Base-by-base conservation (phyloP, 2,329 filamentous ascomycete species). In the Sporothrix humicola region DNA sequence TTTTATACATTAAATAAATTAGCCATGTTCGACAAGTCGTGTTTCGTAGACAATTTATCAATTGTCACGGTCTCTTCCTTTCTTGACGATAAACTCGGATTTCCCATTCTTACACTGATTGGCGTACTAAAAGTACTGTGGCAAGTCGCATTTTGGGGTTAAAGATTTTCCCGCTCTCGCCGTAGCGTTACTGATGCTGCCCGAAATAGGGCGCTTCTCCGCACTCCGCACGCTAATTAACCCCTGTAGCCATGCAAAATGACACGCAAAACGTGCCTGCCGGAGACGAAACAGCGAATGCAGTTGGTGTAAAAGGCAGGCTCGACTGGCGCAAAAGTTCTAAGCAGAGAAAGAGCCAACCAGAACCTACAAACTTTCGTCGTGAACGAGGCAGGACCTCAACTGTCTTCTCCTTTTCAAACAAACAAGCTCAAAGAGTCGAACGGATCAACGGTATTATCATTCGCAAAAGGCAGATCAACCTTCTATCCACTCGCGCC, bases 111-210 rank as follows among this genome's bases (percentile, higher is more conserved):
- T 37, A 59, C 23, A 59, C 31, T 15, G 26, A 31, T 58, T 58
- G 12, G 56, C 23, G 23, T 58, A 31, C 56, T 58, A 23, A 23
- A 58, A 13, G 56, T 17, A 31, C 56, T 37, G 26, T 26, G 56
- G 56, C 23, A 26, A 37, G 7, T 37, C 4, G 13, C 26, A 37
- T 37, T 37, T 59, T 59, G 56, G 56, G 56, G 56, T 59, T 59
- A 59, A 59, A 59, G 26, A 59, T 59, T 59, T 58, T 37, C 56
- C 56, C 56, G 56, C 56, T 3, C 1, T 31, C 56, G 26, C 56
- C 56, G 26, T 59, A 59, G 56, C 26, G 56, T 15, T 26, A 20
- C 56, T 37, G 26, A 12, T 5, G 17, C 7, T 1, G 31, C 26
- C 56, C 56, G 13, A 26, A 42, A 37, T 59, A 37, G 26, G 26